Percentiles rank a stretch among this genome's conserved stretches.
Conservation (phyloP, 208 protist genomes). For the Leishmania martiniquensis region DNA sequence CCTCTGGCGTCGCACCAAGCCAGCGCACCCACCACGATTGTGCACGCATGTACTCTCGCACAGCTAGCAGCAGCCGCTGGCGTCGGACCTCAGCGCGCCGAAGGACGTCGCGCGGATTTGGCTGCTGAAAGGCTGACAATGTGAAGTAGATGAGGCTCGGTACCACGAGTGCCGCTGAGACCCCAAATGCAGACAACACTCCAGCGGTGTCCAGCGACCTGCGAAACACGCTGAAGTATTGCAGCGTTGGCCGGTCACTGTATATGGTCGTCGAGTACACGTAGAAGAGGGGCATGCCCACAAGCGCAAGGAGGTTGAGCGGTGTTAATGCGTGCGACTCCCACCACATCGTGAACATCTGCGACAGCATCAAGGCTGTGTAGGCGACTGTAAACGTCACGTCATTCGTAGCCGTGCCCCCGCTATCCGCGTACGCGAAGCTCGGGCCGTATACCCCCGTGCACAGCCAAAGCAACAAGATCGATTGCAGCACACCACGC, state of each 20-base stretch:
- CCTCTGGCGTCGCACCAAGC: constrained; percentile 37
- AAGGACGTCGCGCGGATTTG: constrained; percentile 67
- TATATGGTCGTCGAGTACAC: constrained; percentile 46
- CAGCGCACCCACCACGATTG: constrained; percentile 42
- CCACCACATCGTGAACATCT: constrained; percentile 81
- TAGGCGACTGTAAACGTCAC: constrained; percentile 86
- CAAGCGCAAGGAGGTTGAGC: constrained; percentile 60
- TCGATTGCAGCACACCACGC: constrained; percentile 77
- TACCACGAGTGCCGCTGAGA: constrained; percentile 48
- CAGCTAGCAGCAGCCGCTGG: constrained; percentile 17
- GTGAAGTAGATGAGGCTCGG: constrained; percentile 43
- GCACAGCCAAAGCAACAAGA: constrained; percentile 63
- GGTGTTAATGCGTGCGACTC: constrained; percentile 88
- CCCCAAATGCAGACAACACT: constrained; percentile 45
- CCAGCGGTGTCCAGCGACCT: constrained; percentile 39
- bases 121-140: constrained; percentile 14
- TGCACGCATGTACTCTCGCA: constrained; percentile 6
- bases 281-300: constrained; percentile 80
- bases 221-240: constrained; percentile 73
- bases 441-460: constrained; percentile 35
- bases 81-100: constrained; percentile 37
- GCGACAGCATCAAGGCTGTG: constrained; percentile 84
- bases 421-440: constrained; percentile 43
- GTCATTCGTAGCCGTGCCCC: constrained; percentile 58
- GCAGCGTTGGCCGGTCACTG: constrained; percentile 41